Conservation (phyloP, 257 asterid genomes). For the Thymus mandschuricus region DNA sequence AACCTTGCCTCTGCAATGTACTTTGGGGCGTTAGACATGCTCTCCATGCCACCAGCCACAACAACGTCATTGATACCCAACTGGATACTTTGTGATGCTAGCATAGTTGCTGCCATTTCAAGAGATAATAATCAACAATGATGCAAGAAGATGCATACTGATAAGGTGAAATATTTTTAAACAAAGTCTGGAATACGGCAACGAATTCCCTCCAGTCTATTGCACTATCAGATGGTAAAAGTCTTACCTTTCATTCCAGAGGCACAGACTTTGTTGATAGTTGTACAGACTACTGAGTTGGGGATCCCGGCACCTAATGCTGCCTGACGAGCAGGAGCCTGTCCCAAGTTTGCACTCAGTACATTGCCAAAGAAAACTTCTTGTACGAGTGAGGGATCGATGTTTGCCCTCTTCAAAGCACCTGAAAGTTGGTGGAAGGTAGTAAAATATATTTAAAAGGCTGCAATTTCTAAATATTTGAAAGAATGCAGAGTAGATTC, state of each 20-base stretch:
- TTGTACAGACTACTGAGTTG: constrained; percentile 80
- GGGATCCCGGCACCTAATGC: constrained; percentile 98
- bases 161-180: neutral
- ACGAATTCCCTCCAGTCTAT: constrained; percentile 17
- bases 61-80: constrained; percentile 93
- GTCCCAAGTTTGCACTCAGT: constrained; percentile 97
- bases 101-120: constrained; percentile 78
- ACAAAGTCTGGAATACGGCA: neutral
- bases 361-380: constrained; percentile 96
- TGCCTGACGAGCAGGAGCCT: constrained; percentile 99
- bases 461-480: neutral
- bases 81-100: constrained; percentile 92
- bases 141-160: neutral
- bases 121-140: constrained; percentile 21
- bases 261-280: constrained; percentile 98
- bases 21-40: constrained; percentile 97
- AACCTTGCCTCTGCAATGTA: constrained; percentile 96
- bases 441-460: constrained; percentile 18
- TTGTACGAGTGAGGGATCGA: constrained; percentile 90
- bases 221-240: constrained; percentile 7
- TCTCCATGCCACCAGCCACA: constrained; percentile 99
- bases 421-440: constrained; percentile 48
- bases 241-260: constrained; percentile 95
- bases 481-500: constrained; percentile 12
- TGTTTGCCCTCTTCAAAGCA: constrained; percentile 88